Conservation (phyloP, 805 yeast species). For the Candida sanyiensis region DNA sequence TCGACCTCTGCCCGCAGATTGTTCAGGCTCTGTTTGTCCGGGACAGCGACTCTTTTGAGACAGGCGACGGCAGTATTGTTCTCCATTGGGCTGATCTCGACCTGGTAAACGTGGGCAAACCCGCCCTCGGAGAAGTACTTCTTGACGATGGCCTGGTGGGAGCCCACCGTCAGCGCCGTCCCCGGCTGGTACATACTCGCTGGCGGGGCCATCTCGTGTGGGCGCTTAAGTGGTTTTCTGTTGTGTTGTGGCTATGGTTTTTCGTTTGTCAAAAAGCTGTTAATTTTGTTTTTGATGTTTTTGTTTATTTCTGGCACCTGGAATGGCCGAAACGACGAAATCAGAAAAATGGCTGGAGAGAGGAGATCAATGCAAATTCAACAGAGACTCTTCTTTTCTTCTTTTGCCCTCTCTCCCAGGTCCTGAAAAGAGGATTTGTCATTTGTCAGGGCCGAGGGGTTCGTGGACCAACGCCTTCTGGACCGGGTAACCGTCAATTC, state of each 20-base stretch:
- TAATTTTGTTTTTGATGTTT: background rate
- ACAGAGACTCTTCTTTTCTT: no score
- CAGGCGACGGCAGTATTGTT: conserved; percentile 60
- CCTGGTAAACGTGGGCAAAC: conserved; percentile 90
- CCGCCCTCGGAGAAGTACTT: conserved; percentile 87
- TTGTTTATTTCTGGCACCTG: no score
- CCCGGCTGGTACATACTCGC: conserved; percentile 68
- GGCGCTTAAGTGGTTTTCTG: background rate
- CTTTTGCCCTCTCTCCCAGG: no score
- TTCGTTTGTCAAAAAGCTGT: conserved; percentile 1
- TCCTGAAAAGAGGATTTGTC: no score
- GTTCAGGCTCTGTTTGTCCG: conserved; percentile 78
- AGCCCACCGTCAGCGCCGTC: conserved; percentile 73
- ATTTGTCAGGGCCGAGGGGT: no score
- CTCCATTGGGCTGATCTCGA: conserved; percentile 57
- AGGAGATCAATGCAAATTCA: no score
- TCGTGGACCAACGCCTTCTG: no score
- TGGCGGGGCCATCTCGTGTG: conserved; percentile 38
- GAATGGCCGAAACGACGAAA: no score
- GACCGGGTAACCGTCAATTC: no score
- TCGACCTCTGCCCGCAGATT: conserved; percentile 91
- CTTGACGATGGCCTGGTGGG: conserved; percentile 64
- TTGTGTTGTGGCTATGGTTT: background rate
- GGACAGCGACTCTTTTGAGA: conserved; percentile 91
- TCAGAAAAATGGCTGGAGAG: no score